Evolutionary conservation across 2,329 filamentous ascomycete genomes (phyloP).

Genomic region (Colletotrichum scovillei): DNA sequence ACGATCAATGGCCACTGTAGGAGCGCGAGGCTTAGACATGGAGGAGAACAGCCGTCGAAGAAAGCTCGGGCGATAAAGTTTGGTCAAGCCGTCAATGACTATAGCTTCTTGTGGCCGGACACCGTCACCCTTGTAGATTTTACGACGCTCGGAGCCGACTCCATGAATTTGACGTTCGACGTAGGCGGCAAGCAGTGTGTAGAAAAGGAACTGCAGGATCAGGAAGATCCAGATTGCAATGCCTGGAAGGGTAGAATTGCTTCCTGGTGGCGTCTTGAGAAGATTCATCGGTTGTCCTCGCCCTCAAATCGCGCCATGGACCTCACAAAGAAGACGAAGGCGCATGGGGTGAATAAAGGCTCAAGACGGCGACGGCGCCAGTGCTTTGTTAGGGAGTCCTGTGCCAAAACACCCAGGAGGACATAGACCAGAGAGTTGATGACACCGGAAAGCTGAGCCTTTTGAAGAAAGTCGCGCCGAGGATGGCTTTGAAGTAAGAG

Average conservation of each 20-base stretch:
- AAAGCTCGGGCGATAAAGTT: conserved; percentile 77
- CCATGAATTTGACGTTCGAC: conserved; percentile 68
- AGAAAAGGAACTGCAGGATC: conserved; percentile 80
- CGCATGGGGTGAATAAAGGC: conserved; percentile 88
- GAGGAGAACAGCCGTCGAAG: conserved; percentile 65
- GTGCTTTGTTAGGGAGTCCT: conserved; percentile 74
- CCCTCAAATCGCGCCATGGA: conserved; percentile 82
- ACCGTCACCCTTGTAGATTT: conserved; percentile 39
- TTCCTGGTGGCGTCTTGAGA: conserved; percentile 68
- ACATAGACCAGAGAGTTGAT: conserved; percentile 78
- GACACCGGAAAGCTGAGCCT: conserved; percentile 88
- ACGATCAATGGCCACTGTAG: conserved; percentile 81
- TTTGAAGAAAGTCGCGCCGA: conserved; percentile 88
- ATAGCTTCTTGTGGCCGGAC: conserved; percentile 68
- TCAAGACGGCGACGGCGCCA: conserved; percentile 74
- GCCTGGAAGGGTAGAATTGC: conserved; percentile 76
- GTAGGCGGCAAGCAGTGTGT: conserved; percentile 79
- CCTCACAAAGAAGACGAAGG: conserved; percentile 84
- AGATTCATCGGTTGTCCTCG: conserved; percentile 70
- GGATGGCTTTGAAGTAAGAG: conserved; percentile 82
- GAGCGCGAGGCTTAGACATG: conserved; percentile 61
- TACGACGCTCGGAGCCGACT: conserved; percentile 69
- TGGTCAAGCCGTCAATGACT: conserved; percentile 77
- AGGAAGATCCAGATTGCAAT: conserved; percentile 83
- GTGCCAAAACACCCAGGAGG: conserved; percentile 83